phyloP scores from a whole-genome alignment of 768 basidiomycete genomes.

The Mycena rosella region DNA sequence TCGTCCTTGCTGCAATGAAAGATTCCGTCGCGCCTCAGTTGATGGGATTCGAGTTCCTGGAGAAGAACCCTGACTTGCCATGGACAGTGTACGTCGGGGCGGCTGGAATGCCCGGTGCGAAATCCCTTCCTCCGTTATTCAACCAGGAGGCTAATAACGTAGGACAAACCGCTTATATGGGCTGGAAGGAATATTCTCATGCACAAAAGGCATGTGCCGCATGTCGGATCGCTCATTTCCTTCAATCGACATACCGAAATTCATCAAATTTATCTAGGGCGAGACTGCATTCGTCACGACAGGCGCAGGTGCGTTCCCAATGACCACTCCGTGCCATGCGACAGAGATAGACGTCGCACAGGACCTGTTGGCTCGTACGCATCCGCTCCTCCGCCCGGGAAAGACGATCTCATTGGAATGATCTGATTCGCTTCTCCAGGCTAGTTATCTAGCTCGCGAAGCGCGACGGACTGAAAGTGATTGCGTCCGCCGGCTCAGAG shows the following conservation, averaged over 20 bases:
- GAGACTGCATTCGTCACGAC: background rate
- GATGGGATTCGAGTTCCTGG: background rate
- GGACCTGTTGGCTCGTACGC: background rate
- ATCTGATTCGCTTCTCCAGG: background rate
- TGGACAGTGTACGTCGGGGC: background rate
- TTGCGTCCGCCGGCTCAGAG: background rate
- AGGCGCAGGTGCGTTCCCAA: background rate
- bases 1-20: background rate
- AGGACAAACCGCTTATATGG: background rate
- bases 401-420: no score
- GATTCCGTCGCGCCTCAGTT: no score
- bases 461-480: background rate
- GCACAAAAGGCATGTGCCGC: background rate
- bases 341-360: background rate
- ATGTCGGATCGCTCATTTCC: no score
- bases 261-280: background rate
- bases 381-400: no score
- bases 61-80: background rate
- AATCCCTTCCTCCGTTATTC: background rate
- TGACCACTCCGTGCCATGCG: no score
- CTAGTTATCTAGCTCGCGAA: background rate
- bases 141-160: background rate
- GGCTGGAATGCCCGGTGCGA: slow-evolving; percentile 1
- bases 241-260: background rate
- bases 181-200: background rate